Conservation (phyloP, 164 flowering plant species). For the Chloranthus sessilifolius region DNA sequence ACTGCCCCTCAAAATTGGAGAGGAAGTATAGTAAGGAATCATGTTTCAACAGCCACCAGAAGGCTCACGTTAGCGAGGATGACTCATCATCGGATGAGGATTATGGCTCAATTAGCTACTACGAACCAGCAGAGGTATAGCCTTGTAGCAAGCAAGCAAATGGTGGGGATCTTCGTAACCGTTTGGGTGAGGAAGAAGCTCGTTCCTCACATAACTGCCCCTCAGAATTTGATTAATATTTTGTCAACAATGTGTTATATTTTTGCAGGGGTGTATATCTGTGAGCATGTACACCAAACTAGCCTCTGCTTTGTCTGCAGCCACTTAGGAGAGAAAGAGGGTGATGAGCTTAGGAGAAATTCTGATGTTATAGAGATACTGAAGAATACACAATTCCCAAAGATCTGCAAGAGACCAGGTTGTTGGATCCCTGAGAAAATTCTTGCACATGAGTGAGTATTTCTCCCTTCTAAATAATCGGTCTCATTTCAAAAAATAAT, state of each 20-base stretch:
- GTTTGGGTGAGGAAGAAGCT: slow-evolving; percentile 61
- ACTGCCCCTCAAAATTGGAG: slow-evolving; percentile 36
- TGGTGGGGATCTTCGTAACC: slow-evolving; percentile 75
- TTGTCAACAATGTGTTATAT: too few relatives aligned
- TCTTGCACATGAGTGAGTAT: slow-evolving; percentile 36
- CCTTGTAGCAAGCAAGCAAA: slow-evolving; percentile 59
- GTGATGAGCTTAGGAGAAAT: slow-evolving; percentile 39
- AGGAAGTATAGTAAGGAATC: slow-evolving; percentile 46
- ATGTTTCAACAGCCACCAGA: slow-evolving; percentile 48
- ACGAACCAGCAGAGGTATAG: slow-evolving; percentile 36
- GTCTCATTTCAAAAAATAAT: too few relatives aligned
- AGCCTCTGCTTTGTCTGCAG: slow-evolving; percentile 40
- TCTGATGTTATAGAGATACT: slow-evolving; percentile 43
- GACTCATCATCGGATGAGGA: slow-evolving; percentile 47
- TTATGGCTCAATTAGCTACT: slow-evolving; percentile 5
- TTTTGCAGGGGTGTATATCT: slow-evolving; percentile 31
- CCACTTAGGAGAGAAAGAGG: slow-evolving; percentile 42
- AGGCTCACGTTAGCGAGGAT: slow-evolving; percentile 20
- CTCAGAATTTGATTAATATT: slow-evolving; percentile 32
- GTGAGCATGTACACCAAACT: slow-evolving; percentile 35
- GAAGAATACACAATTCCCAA: slow-evolving; percentile 40
- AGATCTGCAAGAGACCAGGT: slow-evolving; percentile 24
- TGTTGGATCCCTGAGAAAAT: slow-evolving; percentile 37
- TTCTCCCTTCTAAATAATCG: too few relatives aligned
- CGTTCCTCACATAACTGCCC: slow-evolving; percentile 56